Conservation (phyloP, 106 monocot species). For the Xerophyta viscosa region DNA sequence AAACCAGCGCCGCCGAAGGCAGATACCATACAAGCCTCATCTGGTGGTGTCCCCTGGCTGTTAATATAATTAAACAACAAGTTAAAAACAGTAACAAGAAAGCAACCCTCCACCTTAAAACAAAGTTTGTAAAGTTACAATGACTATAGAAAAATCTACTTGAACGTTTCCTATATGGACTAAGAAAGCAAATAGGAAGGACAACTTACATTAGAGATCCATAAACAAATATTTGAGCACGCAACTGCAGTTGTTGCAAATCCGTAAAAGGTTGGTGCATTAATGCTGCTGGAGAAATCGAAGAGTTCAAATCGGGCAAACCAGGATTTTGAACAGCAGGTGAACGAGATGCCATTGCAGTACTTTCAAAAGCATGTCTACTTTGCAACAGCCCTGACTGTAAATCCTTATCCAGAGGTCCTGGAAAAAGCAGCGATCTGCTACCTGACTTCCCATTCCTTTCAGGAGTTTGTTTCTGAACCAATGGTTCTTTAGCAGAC, state of each 20-base stretch:
- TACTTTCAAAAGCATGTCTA: conserved; percentile 17
- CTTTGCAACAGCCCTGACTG: conserved; percentile 20
- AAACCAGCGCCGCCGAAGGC: conserved; percentile 76
- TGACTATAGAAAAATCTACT: no score
- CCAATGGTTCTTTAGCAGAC: conserved; percentile 36
- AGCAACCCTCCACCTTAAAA: not conserved
- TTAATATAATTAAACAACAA: conserved; percentile 10
- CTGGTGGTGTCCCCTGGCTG: conserved; percentile 86
- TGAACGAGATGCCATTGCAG: conserved; percentile 15
- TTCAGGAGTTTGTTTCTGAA: conserved; percentile 22
- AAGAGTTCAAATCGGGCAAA: conserved; percentile 51
- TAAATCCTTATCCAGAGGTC: conserved; percentile 13
- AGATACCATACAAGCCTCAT: conserved; percentile 71
- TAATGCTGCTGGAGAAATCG: conserved; percentile 26
- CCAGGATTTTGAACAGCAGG: conserved; percentile 30
- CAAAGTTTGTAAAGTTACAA: no score
- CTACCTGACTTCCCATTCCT: conserved; percentile 15
- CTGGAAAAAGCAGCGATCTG: conserved; percentile 2
- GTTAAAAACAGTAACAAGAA: not conserved
- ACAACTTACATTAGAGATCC: conserved; percentile 86
- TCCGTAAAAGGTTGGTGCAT: conserved; percentile 80
- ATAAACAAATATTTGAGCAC: conserved; percentile 97
- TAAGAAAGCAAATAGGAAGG: not conserved
- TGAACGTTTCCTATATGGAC: no score
- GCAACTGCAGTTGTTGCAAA: conserved; percentile 81